Percentiles rank a stretch among this genome's conserved stretches.
phyloP scores from a whole-genome alignment of 345 rosid species.

The Capsella bursapastoris region DNA sequence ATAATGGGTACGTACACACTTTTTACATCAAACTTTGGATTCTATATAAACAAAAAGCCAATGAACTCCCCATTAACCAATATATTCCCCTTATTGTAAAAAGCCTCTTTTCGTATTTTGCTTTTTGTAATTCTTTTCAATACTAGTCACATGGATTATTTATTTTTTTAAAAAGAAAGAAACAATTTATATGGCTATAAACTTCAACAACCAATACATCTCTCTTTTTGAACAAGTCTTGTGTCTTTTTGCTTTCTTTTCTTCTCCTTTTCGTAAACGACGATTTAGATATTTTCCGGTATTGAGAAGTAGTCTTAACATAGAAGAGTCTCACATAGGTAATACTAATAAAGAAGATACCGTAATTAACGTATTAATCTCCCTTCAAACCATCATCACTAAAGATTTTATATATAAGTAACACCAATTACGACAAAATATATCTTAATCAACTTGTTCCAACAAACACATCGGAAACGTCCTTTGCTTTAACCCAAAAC shows the following conservation, averaged over 20 bases:
- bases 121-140: background rate
- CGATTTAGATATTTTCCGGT: background rate
- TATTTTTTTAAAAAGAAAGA: background rate
- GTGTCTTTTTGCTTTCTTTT: conserved; percentile 10
- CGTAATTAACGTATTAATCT: conserved; percentile 15
- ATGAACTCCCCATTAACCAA: conserved; percentile 32
- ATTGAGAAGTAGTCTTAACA: background rate
- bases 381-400: conserved; percentile 1
- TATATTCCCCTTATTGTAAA: conserved; percentile 22
- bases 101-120: conserved; percentile 20
- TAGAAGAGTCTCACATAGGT: conserved; percentile 16
- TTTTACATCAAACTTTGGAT: background rate
- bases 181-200: background rate
- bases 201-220: background rate
- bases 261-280: conserved; percentile 21
- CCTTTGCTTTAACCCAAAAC: conserved; percentile 34
- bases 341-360: background rate
- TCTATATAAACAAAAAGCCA: conserved; percentile 11
- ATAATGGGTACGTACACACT: background rate
- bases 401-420: background rate
- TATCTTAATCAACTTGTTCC: conserved; percentile 35
- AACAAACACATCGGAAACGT: conserved; percentile 39
- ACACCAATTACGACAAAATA: conserved; percentile 27
- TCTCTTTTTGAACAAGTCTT: background rate
- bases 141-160: background rate